These are phyloP conservation scores for Stephania yunnanensis DNA, from an alignment of 164 flowering plant genomes.

Conservation along the genomic window DNA sequence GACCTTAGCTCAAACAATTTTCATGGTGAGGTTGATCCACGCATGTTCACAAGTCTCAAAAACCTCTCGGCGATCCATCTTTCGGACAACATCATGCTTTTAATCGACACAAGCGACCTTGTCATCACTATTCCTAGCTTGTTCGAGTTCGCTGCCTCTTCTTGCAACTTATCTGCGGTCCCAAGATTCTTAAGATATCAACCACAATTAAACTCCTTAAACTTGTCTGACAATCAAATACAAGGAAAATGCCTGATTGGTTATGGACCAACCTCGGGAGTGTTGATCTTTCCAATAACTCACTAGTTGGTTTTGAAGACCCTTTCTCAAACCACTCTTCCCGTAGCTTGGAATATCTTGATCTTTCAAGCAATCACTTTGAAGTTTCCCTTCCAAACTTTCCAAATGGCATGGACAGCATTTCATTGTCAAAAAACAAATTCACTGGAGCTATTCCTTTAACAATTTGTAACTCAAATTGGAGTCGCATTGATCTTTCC, in stretches of 20 bases:
- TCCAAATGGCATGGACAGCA: slow-evolving; percentile 15
- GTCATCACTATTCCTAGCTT: neutral
- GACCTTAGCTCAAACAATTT: neutral
- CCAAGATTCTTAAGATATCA: neutral
- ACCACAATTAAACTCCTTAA: neutral
- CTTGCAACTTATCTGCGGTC: neutral
- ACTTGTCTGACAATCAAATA: neutral
- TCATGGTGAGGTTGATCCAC: neutral
- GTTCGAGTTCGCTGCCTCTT: neutral
- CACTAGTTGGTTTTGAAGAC: neutral
- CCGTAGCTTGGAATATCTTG: neutral
- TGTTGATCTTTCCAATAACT: no score
- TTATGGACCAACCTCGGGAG: neutral
- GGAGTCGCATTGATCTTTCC: slow-evolving; percentile 45
- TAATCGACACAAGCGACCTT: neutral
- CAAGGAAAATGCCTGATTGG: neutral
- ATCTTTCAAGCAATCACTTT: neutral
- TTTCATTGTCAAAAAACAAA: slow-evolving; percentile 31
- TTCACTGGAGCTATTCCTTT: slow-evolving; percentile 21
- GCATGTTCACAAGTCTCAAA: neutral
- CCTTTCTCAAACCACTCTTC: neutral
- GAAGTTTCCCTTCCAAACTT: slow-evolving; percentile 11
- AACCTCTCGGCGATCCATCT: neutral
- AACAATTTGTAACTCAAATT: slow-evolving; percentile 37
- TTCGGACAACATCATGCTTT: neutral